Evolutionary conservation across 2,329 filamentous ascomycete species (phyloP), one percentile per base, ranked within the genome.

Genomic region (Alternaria arbusti): DNA sequence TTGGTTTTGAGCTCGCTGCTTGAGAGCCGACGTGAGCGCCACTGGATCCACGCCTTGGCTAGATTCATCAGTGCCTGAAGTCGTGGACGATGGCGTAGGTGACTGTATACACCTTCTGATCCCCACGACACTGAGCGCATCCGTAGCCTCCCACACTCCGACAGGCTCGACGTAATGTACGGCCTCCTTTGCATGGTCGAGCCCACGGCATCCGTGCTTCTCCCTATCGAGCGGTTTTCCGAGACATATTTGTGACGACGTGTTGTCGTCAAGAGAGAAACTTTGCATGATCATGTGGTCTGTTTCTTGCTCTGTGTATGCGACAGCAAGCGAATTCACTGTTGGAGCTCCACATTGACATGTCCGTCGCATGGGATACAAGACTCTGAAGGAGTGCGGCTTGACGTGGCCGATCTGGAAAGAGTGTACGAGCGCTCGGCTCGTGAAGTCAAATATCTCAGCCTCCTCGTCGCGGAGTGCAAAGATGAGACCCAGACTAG

Each of bases 241-340:
- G 55, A 90, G 85, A 73, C 86, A 89, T 11, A 92, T 87, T 47
- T 76, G 74, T n/a, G 76, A 55, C 81, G 83, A 71, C 84, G 86
- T 36, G 79, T 83, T 56, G 11, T 87, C 86, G 10, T 84, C 79
- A 0, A 88, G 85, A 0, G 84, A 81, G 70, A 89, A 91, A 0
- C 86, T 90, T 57, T 91, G 88, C 65, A 93, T 81, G 20, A 92
- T 83, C 60, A 90, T 88, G 52, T 90, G 86, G 11, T 87, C 85
- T 0, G 86, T 87, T 20, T 88, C 86, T 5, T 83, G 80, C 62
- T 87, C 86, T 4, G 85, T 84, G 72, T 92, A 93, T 12, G 86
- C 87, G 22, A 93, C 78, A 0, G 87, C 89, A n/a, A 93, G 82
- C 13, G 86, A 89, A 26, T 84, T 83, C 1, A 94, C 79, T 0